These are phyloP conservation scores for Vitis hybrid DNA, from an alignment of 177 flowering plant species.

Conservation along the genomic window DNA sequence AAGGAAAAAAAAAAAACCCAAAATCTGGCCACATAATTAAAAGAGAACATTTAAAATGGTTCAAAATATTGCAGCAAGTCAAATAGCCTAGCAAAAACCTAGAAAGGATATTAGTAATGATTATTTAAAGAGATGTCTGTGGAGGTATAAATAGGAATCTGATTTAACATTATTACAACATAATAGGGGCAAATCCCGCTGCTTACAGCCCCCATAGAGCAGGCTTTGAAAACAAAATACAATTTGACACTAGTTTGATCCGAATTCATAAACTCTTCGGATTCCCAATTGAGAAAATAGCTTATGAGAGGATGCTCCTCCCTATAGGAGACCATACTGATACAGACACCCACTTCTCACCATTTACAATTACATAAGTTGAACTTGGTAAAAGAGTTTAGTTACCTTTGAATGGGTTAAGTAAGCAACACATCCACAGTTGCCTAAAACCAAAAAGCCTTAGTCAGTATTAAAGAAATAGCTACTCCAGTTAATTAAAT, in stretches of 20 bases:
- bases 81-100: no score
- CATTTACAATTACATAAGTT: slow-evolving; percentile 4
- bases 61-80: no score
- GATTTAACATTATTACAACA: not conserved
- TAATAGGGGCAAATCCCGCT: not conserved
- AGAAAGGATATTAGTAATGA: no score
- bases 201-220: not conserved
- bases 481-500: not conserved
- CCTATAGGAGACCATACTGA: not conserved
- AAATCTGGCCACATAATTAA: no score
- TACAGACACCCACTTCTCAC: not conserved
- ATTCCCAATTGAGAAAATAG: not conserved
- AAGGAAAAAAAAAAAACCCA: no score
- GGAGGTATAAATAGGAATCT: no score
- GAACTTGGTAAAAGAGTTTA: not conserved
- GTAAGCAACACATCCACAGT: slow-evolving; percentile 18
- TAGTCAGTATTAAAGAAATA: slow-evolving; percentile 1
- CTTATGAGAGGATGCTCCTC: slow-evolving; percentile 1
- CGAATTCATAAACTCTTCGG: not conserved
- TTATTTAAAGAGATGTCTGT: no score
- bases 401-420: slow-evolving; percentile 18
- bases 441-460: slow-evolving; percentile 17
- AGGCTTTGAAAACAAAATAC: not conserved
- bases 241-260: not conserved
- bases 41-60: no score